A percentile compares a stretch with the other conserved stretches of the same genome.
phyloP scores from a whole-genome alignment of 2,329 filamentous ascomycete genomes.

The Aspergillus sp. region DNA sequence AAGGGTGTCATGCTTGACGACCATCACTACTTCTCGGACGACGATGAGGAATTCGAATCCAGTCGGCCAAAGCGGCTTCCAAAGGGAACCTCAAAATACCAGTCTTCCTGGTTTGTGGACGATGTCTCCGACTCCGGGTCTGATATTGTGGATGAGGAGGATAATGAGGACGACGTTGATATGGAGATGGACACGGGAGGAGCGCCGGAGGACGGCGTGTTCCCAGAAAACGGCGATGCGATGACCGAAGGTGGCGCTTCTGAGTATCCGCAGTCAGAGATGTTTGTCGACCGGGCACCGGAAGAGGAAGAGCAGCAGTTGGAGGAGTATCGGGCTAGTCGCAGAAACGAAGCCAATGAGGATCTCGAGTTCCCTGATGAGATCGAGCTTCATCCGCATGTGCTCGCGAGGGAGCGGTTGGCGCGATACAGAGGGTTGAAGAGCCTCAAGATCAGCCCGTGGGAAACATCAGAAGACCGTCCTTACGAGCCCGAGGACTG shows the following conservation, averaged over 20 bases:
- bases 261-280: constrained; percentile 88
- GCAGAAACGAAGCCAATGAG: constrained; percentile 72
- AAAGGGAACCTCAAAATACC: constrained; percentile 85
- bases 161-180: constrained; percentile 49
- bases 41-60: constrained; percentile 53
- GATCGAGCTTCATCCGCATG: constrained; percentile 83
- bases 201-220: constrained; percentile 73
- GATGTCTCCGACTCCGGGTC: constrained; percentile 77
- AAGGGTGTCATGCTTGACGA: constrained; percentile 92
- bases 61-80: constrained; percentile 63
- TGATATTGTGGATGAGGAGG: constrained; percentile 66
- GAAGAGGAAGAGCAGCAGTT: constrained; percentile 79
- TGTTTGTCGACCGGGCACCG: constrained; percentile 69
- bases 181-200: constrained; percentile 47
- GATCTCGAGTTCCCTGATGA: constrained; percentile 96
- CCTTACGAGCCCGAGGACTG: constrained; percentile 85
- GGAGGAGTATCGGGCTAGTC: constrained; percentile 67
- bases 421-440: constrained; percentile 85
- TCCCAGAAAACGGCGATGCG: constrained; percentile 42
- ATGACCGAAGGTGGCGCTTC: constrained; percentile 72
- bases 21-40: constrained; percentile 95
- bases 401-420: constrained; percentile 74
- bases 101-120: constrained; percentile 85
- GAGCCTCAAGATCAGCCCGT: constrained; percentile 74
- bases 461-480: constrained; percentile 81